Base-by-base conservation (phyloP, 192 early-diverging fungal genomes). In the Entomortierella lignicola region DNA sequence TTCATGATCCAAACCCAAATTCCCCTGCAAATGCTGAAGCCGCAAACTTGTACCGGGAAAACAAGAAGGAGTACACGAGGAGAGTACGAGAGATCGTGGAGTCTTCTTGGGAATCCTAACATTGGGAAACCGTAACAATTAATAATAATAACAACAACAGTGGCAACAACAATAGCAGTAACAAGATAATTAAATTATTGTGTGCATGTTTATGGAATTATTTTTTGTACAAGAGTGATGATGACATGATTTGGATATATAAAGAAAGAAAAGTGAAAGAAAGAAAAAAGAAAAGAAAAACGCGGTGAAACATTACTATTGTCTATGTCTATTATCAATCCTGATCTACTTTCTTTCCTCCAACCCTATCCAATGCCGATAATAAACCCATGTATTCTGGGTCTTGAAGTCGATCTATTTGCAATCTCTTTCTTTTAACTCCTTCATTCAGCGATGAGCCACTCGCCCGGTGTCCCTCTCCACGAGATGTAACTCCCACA, bases 1-100 rank as follows among this genome's bases (percentile, higher is more conserved):
- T 99, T 34, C 96, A 99, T 70, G 98, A 99, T 73, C 98, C 97
- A 12, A 98, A 99, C 72, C 95, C 98, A 10, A 96, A 94, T 77
- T 94, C 93, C 27, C 98, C 97, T 8, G 98, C 97, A 41, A 98
- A 99, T 81, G 96, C 92, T 0, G 97, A 99, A 69, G 97, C 98
- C 10, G 97, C 98, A 5, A 90, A 94, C 20, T 70, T 99, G 43
- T 98, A 97, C 60, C 84, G 93, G 53, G 97, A 99, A 57, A 95
- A 95, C 82, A 77, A 89, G 47, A 98, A 98, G 77, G 98, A 98
- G 71, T 99, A 99, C 82, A 88, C 91, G 50, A 86, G 94, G 70
- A 80, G 96, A 63, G 96, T 99, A 1, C 81, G 91, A 41, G 98
- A 98, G 75, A 93, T 92, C 26, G 98, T 98, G 13, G 95, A 98